Percentiles rank a stretch among this genome's conserved stretches.
Evolutionary conservation across 371 early-diverging fungal species (phyloP).

Genomic region (Dentiscutata heterogama): DNA sequence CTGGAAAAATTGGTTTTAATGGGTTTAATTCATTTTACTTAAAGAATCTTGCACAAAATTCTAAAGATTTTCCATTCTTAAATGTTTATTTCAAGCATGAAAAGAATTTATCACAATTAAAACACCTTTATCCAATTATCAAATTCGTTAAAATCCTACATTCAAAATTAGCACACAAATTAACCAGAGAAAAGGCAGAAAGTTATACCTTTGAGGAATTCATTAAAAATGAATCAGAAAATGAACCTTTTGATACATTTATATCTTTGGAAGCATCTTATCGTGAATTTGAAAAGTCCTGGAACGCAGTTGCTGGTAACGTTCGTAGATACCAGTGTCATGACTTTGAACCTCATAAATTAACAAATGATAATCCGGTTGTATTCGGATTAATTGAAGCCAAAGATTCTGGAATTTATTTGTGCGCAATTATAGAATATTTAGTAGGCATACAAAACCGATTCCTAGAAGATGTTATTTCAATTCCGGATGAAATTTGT

Average conservation of each 20-base stretch:
- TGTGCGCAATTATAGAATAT: constrained; percentile 33
- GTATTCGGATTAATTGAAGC: constrained; percentile 26
- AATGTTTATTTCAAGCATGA: constrained; percentile 38
- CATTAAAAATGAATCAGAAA: neutral
- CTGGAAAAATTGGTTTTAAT: constrained; percentile 2
- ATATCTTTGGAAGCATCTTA: neutral
- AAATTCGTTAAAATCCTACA: constrained; percentile 38
- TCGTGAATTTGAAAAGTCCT: constrained; percentile 26
- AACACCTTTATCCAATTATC: constrained; percentile 31
- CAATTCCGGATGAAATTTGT: constrained; percentile 15
- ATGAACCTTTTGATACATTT: neutral
- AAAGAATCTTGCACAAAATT: neutral
- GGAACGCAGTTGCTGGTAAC: constrained; percentile 16
- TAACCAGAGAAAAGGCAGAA: constrained; percentile 41
- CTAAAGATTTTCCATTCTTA: constrained; percentile 20
- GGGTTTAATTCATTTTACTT: constrained; percentile 28
- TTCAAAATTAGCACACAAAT: constrained; percentile 15
- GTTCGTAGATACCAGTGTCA: constrained; percentile 23
- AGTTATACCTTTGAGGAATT: constrained; percentile 32
- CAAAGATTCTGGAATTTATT: constrained; percentile 31
- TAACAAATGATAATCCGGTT: neutral
- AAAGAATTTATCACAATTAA: constrained; percentile 19
- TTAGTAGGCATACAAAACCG: constrained; percentile 39
- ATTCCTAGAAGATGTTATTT: constrained; percentile 25
- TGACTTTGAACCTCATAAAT: neutral